Evolutionary conservation across 768 basidiomycete species (phyloP).

Genomic region (Clathrus columnatus): DNA sequence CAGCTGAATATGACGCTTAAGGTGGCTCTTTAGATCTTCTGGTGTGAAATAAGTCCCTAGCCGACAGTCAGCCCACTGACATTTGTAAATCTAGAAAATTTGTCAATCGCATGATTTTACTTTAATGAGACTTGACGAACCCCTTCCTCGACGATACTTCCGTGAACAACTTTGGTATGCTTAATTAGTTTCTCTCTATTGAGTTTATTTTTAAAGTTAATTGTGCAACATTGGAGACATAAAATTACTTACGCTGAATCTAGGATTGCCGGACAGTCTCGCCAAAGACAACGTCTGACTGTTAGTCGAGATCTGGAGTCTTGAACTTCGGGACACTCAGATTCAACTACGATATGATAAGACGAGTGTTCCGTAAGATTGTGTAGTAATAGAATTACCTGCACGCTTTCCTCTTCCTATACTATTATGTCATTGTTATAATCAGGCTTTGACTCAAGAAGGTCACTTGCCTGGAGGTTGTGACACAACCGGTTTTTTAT

Average conservation of each 20-base stretch:
- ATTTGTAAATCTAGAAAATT: conserved; percentile 19
- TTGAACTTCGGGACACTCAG: neutral
- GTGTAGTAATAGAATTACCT: neutral
- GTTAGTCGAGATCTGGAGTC: conserved; percentile 4
- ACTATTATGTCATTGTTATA: neutral
- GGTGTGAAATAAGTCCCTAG: conserved; percentile 11
- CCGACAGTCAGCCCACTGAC: conserved; percentile 13
- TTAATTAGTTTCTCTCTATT: conserved; percentile 31
- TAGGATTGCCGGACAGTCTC: conserved; percentile 42
- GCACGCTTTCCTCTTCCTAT: neutral
- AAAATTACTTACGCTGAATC: conserved; percentile 33
- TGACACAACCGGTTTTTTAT: neutral
- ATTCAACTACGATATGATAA: neutral
- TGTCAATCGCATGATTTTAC: conserved; percentile 16
- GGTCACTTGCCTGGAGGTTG: neutral
- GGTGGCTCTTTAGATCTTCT: conserved; percentile 36
- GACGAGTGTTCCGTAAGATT: neutral
- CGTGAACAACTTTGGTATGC: conserved; percentile 38
- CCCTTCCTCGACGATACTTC: conserved; percentile 1
- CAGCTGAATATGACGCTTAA: conserved; percentile 41
- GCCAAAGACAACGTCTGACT: conserved; percentile 48
- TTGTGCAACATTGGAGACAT: neutral
- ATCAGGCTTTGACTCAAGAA: neutral
- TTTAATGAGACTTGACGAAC: neutral
- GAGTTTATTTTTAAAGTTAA: neutral